These are phyloP conservation scores for Azolla pinnata DNA, from an alignment of 75 land plant genomes.

Conservation along the genomic window DNA sequence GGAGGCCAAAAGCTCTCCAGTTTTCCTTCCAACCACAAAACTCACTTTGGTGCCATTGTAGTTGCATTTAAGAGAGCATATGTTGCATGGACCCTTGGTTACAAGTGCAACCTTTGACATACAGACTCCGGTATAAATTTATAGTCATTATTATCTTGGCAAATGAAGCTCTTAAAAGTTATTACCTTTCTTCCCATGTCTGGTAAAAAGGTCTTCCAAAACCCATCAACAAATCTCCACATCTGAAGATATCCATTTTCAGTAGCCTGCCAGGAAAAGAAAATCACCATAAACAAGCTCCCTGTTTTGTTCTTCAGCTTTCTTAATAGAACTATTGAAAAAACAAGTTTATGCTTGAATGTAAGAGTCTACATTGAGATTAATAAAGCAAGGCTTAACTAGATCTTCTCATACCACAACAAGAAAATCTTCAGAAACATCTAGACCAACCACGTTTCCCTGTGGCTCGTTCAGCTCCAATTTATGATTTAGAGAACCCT, in stretches of 20 bases:
- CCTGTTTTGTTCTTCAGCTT: too few species aligned
- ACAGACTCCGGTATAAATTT: background rate
- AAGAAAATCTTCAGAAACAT: constrained; percentile 21
- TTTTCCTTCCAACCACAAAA: constrained; percentile 4
- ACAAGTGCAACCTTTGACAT: constrained; percentile 3
- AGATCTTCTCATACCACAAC: constrained; percentile 13
- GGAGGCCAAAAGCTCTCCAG: background rate
- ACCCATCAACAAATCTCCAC: constrained; percentile 18
- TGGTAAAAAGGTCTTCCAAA: constrained; percentile 7
- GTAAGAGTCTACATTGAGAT: too few species aligned
- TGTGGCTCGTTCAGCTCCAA: constrained; percentile 18
- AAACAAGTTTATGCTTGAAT: too few species aligned
- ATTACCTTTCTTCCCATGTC: constrained; percentile 17
- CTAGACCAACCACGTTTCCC: constrained; percentile 12
- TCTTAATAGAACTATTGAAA: too few species aligned
- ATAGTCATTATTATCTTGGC: background rate
- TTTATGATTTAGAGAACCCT: constrained; percentile 19
- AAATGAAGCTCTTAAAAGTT: background rate
- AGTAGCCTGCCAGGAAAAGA: constrained; percentile 9
- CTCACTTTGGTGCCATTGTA: constrained; percentile 27
- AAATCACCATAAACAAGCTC: too few species aligned
- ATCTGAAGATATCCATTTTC: constrained; percentile 15
- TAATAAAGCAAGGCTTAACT: too few species aligned
- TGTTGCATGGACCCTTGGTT: constrained; percentile 1
- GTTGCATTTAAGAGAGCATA: constrained; percentile 18